Base-by-base conservation (phyloP, 371 early-diverging fungal genomes). In the Rhizopus delemar region DNA sequence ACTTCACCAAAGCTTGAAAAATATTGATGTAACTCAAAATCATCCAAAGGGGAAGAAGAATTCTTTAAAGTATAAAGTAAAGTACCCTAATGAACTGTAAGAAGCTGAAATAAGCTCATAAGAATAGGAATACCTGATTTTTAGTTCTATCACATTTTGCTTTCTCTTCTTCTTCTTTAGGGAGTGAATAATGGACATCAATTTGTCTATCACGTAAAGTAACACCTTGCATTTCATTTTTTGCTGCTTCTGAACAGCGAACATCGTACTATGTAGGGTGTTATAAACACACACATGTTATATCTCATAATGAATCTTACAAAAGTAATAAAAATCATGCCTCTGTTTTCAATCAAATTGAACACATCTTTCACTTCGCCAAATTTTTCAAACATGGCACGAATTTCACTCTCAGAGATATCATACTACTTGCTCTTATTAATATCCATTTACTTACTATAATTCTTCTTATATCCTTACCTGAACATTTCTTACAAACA, bases 151-250 rank as follows among this genome's bases (percentile, higher is more conserved):
- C 83, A 63, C 83, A 82, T 57, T 65, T 62, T 33, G 70, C 68
- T 38, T 70, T 62, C 36, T 75, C 68, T 52, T 81, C 77, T 55
- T 80, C 77, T 49, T 77, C 81, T 46, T 82, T 82, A 12, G 84
- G 84, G 12, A 84, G 53, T n/a, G 83, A 82, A 68, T 80, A 84
- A 54, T 82, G 83, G 11, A 84, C 80, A 60, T 84, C 84, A 51
- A 84, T 74, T 57, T 74, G 66, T 53, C 83, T 69, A 34, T 73
- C 72, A 28, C 61, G 63, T 28, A 84, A 49, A 32, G 65, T 56
- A 8, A 57, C 57, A 16, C 70, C 71, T 57, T 82, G 78, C 66
- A 78, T 71, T 8, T 58, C 72, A 8, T 65, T 61, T 48, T 78
- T 77, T 9, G 83, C 84, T 12, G 58, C 60, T 29, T 78, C 77